Conservation (phyloP, 2,329 filamentous ascomycete species). For the Drechmeria coniospora region DNA sequence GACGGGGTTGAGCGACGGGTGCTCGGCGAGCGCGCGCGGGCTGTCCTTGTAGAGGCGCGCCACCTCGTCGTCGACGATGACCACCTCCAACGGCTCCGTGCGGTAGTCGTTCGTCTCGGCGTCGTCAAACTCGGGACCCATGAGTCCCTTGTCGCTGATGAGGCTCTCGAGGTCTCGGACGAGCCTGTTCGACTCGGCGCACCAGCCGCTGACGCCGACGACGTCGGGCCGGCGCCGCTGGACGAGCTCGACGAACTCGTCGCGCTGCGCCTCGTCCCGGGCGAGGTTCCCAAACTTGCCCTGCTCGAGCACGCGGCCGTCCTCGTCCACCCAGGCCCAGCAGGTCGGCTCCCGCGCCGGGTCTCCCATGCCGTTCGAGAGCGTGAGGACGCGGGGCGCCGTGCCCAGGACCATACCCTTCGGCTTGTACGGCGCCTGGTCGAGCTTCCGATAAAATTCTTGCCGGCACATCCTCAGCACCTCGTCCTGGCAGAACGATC, state of each 20-base stretch:
- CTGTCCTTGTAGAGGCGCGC: slow-evolving; percentile 93
- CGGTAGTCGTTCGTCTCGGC: slow-evolving; percentile 59
- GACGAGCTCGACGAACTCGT: slow-evolving; percentile 64
- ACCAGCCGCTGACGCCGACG: slow-evolving; percentile 76
- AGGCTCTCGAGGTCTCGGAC: slow-evolving; percentile 69
- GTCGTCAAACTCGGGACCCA: slow-evolving; percentile 70
- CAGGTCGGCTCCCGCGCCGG: slow-evolving; percentile 61
- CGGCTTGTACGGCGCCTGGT: slow-evolving; percentile 92
- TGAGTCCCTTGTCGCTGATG: slow-evolving; percentile 61
- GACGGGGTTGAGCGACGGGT: slow-evolving; percentile 63
- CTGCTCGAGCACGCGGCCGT: slow-evolving; percentile 76
- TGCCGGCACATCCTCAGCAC: slow-evolving; percentile 79
- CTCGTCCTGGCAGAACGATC: slow-evolving; percentile 85
- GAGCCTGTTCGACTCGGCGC: slow-evolving; percentile 71
- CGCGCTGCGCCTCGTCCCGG: slow-evolving; percentile 49
- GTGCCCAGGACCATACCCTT: slow-evolving; percentile 85
- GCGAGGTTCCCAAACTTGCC: slow-evolving; percentile 73
- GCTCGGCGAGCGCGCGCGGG: slow-evolving; percentile 60
- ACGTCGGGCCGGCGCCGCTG: slow-evolving; percentile 75
- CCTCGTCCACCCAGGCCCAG: slow-evolving; percentile 89
- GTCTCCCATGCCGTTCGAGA: slow-evolving; percentile 75
- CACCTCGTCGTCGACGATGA: slow-evolving; percentile 92
- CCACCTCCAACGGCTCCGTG: slow-evolving; percentile 68
- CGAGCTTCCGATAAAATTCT: slow-evolving; percentile 75
- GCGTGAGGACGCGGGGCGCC: slow-evolving; percentile 66